A percentile compares a stretch with the other conserved stretches of the same genome.
These are phyloP conservation scores for Ascochyta fabae DNA, from an alignment of 2,329 filamentous ascomycete genomes.

Conservation along the genomic window DNA sequence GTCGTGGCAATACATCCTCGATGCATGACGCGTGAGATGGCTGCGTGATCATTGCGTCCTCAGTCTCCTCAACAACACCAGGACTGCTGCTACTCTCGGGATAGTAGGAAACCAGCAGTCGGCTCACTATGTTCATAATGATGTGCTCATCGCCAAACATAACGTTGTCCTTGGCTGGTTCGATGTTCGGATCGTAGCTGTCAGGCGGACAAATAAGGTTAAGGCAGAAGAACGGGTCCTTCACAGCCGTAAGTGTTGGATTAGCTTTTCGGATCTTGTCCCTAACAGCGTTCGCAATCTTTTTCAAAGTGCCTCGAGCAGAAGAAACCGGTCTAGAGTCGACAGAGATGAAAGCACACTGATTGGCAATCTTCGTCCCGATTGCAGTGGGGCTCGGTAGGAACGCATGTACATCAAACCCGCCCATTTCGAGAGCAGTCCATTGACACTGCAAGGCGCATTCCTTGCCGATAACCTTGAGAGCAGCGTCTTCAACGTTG, in stretches of 20 bases:
- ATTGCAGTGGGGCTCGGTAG: conserved; percentile 61
- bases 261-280: conserved; percentile 52
- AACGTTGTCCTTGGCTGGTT: conserved; percentile 75
- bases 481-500: conserved; percentile 63
- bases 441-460: conserved; percentile 62
- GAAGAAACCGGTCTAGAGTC: conserved; percentile 70
- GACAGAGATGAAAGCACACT: conserved; percentile 68
- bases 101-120: conserved; percentile 54
- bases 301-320: conserved; percentile 64
- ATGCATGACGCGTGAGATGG: neutral
- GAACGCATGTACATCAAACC: conserved; percentile 63
- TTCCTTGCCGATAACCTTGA: conserved; percentile 67
- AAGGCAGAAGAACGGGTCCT: conserved; percentile 68
- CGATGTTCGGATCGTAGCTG: conserved; percentile 75
- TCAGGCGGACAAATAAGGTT: conserved; percentile 66
- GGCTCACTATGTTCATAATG: conserved; percentile 53
- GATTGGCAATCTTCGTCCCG: conserved; percentile 47
- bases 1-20: neutral
- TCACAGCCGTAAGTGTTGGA: conserved; percentile 39
- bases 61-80: neutral
- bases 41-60: conserved; percentile 2
- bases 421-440: conserved; percentile 44
- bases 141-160: conserved; percentile 65
- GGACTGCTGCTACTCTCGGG: conserved; percentile 19
- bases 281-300: conserved; percentile 62